A percentile compares a stretch with the other conserved stretches of the same genome.
Evolutionary conservation across 495 filamentous ascomycete species (phyloP).

Genomic region (Darksidea phi): DNA sequence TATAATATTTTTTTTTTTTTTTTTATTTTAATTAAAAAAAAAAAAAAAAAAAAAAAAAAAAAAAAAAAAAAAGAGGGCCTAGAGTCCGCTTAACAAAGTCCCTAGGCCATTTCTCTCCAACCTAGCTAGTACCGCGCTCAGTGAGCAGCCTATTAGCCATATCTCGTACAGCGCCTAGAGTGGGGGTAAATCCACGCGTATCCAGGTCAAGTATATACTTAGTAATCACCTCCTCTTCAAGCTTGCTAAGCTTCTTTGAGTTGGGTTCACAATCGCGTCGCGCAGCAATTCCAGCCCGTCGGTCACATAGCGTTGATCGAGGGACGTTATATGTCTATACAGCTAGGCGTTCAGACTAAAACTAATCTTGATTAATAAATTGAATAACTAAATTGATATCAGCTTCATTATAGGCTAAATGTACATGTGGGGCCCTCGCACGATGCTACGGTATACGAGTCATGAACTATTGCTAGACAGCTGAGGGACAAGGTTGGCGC

Average conservation of each 20-base stretch:
- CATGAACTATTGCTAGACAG: too few species aligned
- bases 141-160: slow-evolving; percentile 45
- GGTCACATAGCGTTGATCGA: slow-evolving; percentile 11
- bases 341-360: slow-evolving; percentile 8
- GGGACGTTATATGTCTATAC: slow-evolving; percentile 17
- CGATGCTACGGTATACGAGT: too few species aligned
- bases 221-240: slow-evolving; percentile 42
- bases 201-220: slow-evolving; percentile 44
- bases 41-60: too few species aligned
- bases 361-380: background rate
- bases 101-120: slow-evolving; percentile 37
- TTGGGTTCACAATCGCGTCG: slow-evolving; percentile 28
- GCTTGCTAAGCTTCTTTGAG: slow-evolving; percentile 37
- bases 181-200: slow-evolving; percentile 35
- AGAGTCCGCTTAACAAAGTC: slow-evolving; percentile 42
- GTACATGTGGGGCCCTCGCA: too few species aligned
- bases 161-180: slow-evolving; percentile 33
- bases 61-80: too few species aligned
- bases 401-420: too few species aligned
- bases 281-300: slow-evolving; percentile 2
- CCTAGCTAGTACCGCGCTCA: slow-evolving; percentile 24
- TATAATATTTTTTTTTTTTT: too few species aligned
- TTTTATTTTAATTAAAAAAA: too few species aligned
- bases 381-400: too few species aligned
- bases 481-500: too few species aligned